Evolutionary conservation across 1,284 basidiomycete species (phyloP).

Genomic region (Cryptococcus floricola): DNA sequence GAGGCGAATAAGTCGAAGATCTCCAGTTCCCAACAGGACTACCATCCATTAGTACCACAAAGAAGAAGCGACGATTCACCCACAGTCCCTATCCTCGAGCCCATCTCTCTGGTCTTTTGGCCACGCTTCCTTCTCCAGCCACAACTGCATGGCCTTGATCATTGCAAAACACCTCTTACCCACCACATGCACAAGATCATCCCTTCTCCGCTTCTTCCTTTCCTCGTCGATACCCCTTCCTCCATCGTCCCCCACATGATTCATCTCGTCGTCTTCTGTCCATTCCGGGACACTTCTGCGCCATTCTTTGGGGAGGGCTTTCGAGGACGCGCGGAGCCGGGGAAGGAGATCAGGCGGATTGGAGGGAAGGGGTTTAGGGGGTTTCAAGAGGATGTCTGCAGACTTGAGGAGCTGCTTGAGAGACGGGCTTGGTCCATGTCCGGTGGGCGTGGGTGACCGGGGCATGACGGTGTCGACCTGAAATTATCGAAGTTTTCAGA

Average conservation of each 20-base stretch:
- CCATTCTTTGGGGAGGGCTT: slow-evolving; percentile 23
- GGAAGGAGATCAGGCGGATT: slow-evolving; percentile 18
- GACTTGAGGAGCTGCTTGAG: slow-evolving; percentile 24
- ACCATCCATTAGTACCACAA: neutral
- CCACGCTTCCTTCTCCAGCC: slow-evolving; percentile 35
- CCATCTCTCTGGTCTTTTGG: slow-evolving; percentile 22
- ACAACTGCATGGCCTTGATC: slow-evolving; percentile 23
- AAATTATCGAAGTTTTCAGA: neutral
- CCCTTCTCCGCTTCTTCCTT: slow-evolving; percentile 9
- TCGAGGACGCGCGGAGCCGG: slow-evolving; percentile 21
- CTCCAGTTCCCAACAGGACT: slow-evolving; percentile 40
- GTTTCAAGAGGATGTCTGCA: slow-evolving; percentile 27
- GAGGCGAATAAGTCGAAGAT: slow-evolving; percentile 28
- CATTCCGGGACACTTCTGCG: slow-evolving; percentile 13
- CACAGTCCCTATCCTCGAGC: slow-evolving; percentile 28
- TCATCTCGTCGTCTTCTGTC: slow-evolving; percentile 15
- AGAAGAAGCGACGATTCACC: neutral
- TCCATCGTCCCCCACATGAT: slow-evolving; percentile 11
- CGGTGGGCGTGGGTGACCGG: neutral
- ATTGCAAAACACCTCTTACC: slow-evolving; percentile 30
- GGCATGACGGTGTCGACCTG: neutral
- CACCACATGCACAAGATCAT: slow-evolving; percentile 17
- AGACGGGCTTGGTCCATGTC: neutral
- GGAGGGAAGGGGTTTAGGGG: slow-evolving; percentile 32
- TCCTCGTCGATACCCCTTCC: slow-evolving; percentile 1